Conservation (phyloP, 352 stramenopile species). For the Globisporangium irregulare region DNA sequence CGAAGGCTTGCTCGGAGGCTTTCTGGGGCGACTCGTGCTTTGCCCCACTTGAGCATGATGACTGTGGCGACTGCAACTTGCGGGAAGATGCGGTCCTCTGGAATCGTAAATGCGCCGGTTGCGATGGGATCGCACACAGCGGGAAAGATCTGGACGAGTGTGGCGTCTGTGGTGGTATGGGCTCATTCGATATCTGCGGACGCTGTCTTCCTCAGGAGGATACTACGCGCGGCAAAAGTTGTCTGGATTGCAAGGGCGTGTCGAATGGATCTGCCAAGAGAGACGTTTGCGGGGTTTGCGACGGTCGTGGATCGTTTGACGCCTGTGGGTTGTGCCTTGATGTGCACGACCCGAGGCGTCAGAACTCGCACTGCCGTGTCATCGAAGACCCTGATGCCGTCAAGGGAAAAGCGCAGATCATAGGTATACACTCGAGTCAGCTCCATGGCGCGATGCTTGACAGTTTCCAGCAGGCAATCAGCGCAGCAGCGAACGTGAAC, state of each 20-base stretch:
- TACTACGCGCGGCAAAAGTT: conserved; percentile 18
- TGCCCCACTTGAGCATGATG: conserved; percentile 20
- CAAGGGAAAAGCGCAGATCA: conserved; percentile 17
- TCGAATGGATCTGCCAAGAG: conserved; percentile 15
- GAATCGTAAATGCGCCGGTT: conserved; percentile 28
- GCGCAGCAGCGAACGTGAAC: background rate
- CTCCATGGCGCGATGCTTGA: conserved; percentile 2
- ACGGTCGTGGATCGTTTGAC: conserved; percentile 34
- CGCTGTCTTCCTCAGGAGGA: conserved; percentile 26
- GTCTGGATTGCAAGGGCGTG: conserved; percentile 32
- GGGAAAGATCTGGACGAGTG: conserved; percentile 25
- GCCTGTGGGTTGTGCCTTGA: conserved; percentile 35
- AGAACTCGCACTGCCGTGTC: conserved; percentile 30
- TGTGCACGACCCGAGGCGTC: conserved; percentile 24
- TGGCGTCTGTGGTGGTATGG: conserved; percentile 29
- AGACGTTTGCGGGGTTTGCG: conserved; percentile 31
- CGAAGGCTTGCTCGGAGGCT: conserved; percentile 15
- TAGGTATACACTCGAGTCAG: conserved; percentile 1
- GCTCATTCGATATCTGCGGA: conserved; percentile 29
- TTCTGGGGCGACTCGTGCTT: conserved; percentile 24
- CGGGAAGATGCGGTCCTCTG: conserved; percentile 11
- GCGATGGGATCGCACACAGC: conserved; percentile 27
- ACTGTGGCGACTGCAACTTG: conserved; percentile 24
- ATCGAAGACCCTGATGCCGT: conserved; percentile 32
- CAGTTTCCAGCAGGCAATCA: conserved; percentile 12